Evolutionary conservation across 208 protist species (phyloP).

Genomic region (Wallacemonas sp.): DNA sequence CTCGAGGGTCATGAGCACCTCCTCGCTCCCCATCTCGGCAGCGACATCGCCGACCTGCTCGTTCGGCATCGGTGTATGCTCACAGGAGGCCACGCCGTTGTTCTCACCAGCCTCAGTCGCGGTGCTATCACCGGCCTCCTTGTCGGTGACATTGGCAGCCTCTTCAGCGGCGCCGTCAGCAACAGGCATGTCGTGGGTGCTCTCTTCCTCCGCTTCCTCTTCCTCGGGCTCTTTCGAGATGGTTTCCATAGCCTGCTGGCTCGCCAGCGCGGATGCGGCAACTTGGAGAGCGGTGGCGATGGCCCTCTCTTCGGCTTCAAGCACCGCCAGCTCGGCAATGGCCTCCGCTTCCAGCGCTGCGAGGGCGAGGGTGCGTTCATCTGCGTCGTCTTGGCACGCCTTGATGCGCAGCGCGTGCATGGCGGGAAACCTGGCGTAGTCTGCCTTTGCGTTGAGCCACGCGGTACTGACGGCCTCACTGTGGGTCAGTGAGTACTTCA

Average conservation of each 20-base stretch:
- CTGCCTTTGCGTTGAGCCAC: conserved; percentile 10
- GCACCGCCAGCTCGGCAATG: not conserved
- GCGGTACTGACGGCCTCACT: not conserved
- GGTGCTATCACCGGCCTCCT: not conserved
- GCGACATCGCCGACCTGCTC: not conserved
- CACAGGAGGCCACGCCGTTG: no score
- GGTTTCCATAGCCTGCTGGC: not conserved
- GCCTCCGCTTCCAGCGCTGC: conserved; percentile 11
- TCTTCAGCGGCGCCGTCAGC: not conserved
- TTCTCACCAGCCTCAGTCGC: no score
- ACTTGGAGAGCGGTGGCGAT: not conserved
- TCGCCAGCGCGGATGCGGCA: not conserved
- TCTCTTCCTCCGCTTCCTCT: conserved; percentile 9
- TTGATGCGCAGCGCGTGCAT: not conserved
- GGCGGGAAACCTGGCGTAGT: not conserved
- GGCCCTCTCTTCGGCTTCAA: not conserved
- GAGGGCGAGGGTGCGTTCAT: not conserved
- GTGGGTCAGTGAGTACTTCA: not conserved
- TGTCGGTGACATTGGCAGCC: not conserved
- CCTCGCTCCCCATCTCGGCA: not conserved
- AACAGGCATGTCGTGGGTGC: not conserved
- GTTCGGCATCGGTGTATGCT: not conserved
- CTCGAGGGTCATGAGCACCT: conserved; percentile 24
- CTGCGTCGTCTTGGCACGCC: conserved; percentile 3
- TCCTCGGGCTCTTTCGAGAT: not conserved